Evolutionary conservation across 805 yeast species (phyloP).

Genomic region (Cephaloascus fragrans): DNA sequence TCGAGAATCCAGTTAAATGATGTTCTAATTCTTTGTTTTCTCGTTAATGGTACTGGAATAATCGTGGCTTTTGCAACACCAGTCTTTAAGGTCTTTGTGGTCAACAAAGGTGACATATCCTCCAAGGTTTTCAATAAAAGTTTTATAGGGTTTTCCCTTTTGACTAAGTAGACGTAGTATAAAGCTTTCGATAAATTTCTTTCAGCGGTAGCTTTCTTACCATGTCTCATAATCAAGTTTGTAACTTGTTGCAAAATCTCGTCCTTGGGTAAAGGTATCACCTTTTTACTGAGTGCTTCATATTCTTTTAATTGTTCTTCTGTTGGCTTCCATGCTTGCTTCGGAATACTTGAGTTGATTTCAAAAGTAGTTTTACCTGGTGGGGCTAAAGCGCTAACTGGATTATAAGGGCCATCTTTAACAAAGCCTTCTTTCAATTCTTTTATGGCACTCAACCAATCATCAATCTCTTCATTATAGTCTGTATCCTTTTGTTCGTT

Average conservation of each 20-base stretch:
- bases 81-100: conserved; percentile 66
- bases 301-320: conserved; percentile 54
- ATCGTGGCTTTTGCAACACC: conserved; percentile 77
- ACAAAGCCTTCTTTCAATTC: conserved; percentile 21
- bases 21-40: conserved; percentile 73
- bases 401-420: no score
- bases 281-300: conserved; percentile 34
- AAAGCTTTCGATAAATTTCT: conserved; percentile 66
- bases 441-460: conserved; percentile 36
- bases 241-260: conserved; percentile 71
- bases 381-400: conserved; percentile 14
- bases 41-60: conserved; percentile 76
- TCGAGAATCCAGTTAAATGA: conserved; percentile 91
- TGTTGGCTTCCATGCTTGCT: conserved; percentile 40
- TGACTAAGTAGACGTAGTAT: conserved; percentile 63
- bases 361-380: conserved; percentile 27
- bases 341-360: conserved; percentile 13
- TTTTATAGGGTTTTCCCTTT: conserved; percentile 72
- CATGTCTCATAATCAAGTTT: conserved; percentile 87
- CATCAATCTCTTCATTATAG: conserved; percentile 31
- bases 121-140: conserved; percentile 69
- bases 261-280: conserved; percentile 55
- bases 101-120: conserved; percentile 75
- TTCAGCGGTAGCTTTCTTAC: conserved; percentile 76
- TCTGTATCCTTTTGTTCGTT: no score